phyloP scores from a whole-genome alignment of 805 yeast species.

The Saturnispora ahearnii region DNA sequence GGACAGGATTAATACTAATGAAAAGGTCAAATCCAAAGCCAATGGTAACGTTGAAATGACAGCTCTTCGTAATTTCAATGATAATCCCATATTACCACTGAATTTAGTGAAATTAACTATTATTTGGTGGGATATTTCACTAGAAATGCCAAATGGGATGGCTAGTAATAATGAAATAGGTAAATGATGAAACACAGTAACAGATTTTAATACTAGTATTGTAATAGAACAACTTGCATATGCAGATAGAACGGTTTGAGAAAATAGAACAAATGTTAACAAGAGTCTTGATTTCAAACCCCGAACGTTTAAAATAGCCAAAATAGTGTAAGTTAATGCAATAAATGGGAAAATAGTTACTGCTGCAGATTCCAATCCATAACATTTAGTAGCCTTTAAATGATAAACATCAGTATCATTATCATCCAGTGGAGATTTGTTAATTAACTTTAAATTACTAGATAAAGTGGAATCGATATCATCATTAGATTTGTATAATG shows the following conservation, averaged over 20 bases:
- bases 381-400: neutral
- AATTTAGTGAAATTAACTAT: slow-evolving; percentile 16
- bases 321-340: slow-evolving; percentile 19
- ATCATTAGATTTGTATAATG: neutral
- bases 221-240: slow-evolving; percentile 37
- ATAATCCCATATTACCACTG: neutral
- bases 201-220: slow-evolving; percentile 22
- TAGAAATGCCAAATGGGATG: neutral
- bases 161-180: neutral
- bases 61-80: slow-evolving; percentile 4
- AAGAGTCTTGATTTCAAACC: slow-evolving; percentile 40
- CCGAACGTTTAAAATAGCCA: slow-evolving; percentile 34
- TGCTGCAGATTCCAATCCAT: neutral
- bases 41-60: slow-evolving; percentile 5
- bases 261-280: slow-evolving; percentile 34
- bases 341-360: slow-evolving; percentile 11
- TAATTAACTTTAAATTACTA: neutral
- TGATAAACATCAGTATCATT: neutral
- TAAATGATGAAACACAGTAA: slow-evolving; percentile 30
- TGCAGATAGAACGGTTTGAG: slow-evolving; percentile 32
- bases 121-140: slow-evolving; percentile 20
- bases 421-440: neutral
- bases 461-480: neutral
- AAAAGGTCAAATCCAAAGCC: slow-evolving; percentile 2
- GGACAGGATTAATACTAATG: neutral